Evolutionary conservation across 768 basidiomycete species (phyloP), one percentile per base, ranked within the genome.

Genomic region (Rubroboletus satanas): DNA sequence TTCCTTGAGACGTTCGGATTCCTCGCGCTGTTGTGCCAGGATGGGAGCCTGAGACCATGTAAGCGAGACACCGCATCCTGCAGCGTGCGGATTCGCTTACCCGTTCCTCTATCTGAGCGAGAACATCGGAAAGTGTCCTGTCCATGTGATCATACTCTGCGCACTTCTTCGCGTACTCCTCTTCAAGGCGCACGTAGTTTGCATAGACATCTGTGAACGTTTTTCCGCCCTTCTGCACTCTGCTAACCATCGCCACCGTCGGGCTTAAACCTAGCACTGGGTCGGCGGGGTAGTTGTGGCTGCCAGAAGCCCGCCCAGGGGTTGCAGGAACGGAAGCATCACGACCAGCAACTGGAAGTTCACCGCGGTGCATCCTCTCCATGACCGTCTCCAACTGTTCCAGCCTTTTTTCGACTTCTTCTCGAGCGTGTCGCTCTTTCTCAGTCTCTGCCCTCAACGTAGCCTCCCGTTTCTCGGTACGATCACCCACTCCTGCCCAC

Each of bases 121-220:
- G 78, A 21, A 98, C 85, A 39, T 85, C 80, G 14, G 84, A 77
- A 46, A 98, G 76, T 0, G 90, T 87, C 29, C 85, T 81, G 46
- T 91, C 88, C 82, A 98, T 86, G 45, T 90, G 83, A 58, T 85
- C 84, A 55, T 87, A 90, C 73, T 98, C 95, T 5, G 83, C 78
- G 49, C 81, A 84, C 71, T 93, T 91, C 68, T 77, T 80, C 18
- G 83, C 80, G 52, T 85, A 84, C 31, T 93, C 89, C 26, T 90
- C 90, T 68, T 97, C 88, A 38, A 95, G 79, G 51, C 83, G 81
- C 35, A 96, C 85, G 61, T 92, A 92, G 66, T 97, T 93, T 15
- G 89, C 81, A 68, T 97, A 98, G 21, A 98, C 87, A 65, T 97
- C 90, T 0, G 96, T 96, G 73, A 96, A 96, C 1, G 89, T 90